These are phyloP conservation scores for Candida anglica DNA, from an alignment of 805 yeast genomes.

Conservation along the genomic window DNA sequence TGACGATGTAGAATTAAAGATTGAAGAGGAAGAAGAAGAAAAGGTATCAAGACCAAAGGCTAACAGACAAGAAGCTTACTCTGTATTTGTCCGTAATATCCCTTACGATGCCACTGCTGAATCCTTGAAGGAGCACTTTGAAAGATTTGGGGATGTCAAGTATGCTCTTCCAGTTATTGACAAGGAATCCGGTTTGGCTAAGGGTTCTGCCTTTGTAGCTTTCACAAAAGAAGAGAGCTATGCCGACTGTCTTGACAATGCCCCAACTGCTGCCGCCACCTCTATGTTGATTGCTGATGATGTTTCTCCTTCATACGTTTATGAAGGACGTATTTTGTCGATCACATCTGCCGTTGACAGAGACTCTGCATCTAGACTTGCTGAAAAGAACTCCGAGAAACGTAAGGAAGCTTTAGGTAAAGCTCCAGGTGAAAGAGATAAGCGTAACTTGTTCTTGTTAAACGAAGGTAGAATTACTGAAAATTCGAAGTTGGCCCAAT, in stretches of 20 bases:
- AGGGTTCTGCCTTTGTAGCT: slow-evolving; percentile 94
- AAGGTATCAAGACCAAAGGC: slow-evolving; percentile 29
- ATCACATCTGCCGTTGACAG: slow-evolving; percentile 84
- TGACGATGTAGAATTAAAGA: slow-evolving; percentile 19
- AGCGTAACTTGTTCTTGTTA: slow-evolving; percentile 76
- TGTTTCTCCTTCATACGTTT: slow-evolving; percentile 83
- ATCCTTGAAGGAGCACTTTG: slow-evolving; percentile 70
- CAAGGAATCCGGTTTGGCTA: slow-evolving; percentile 77
- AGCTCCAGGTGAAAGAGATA: slow-evolving; percentile 75
- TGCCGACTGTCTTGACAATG: slow-evolving; percentile 64
- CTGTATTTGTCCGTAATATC: slow-evolving; percentile 85
- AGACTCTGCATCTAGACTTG: slow-evolving; percentile 69
- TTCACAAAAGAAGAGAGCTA: slow-evolving; percentile 62
- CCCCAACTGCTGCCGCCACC: slow-evolving; percentile 64
- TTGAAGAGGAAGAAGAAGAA: slow-evolving; percentile 23
- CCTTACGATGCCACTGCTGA: slow-evolving; percentile 94
- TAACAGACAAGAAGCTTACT: slow-evolving; percentile 65
- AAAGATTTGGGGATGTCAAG: slow-evolving; percentile 78
- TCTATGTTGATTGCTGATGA: slow-evolving; percentile 87
- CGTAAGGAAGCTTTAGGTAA: slow-evolving; percentile 78
- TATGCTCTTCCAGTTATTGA: slow-evolving; percentile 94
- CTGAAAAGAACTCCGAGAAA: slow-evolving; percentile 67
- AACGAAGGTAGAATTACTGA: slow-evolving; percentile 92
- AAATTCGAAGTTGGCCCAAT: slow-evolving; percentile 71
- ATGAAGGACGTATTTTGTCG: slow-evolving; percentile 86